Conservation (phyloP, 2,329 filamentous ascomycete genomes). For the Aulographum hederae region DNA sequence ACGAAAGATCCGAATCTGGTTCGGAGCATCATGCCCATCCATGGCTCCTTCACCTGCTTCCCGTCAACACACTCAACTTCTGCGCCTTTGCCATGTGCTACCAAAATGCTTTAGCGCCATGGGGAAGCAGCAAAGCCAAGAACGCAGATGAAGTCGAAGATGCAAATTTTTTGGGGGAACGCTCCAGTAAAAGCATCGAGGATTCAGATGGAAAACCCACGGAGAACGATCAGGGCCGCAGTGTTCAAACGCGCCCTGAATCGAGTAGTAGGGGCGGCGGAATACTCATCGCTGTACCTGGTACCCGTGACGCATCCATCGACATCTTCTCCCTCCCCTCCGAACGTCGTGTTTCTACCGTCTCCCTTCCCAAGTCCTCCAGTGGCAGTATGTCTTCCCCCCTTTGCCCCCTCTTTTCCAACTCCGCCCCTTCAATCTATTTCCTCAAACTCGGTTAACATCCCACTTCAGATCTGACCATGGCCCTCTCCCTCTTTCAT, state of each 20-base stretch:
- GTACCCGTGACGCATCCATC: slow-evolving; percentile 34
- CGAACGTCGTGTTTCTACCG: slow-evolving; percentile 22
- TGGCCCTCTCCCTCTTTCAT: too few relatives aligned
- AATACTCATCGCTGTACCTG: slow-evolving; percentile 59
- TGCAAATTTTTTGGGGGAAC: not conserved
- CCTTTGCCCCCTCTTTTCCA: not conserved
- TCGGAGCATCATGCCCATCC: slow-evolving; percentile 38
- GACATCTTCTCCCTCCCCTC: slow-evolving; percentile 73
- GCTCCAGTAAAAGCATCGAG: not conserved
- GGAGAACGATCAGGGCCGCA: too few relatives aligned
- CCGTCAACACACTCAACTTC: slow-evolving; percentile 91
- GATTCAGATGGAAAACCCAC: too few relatives aligned
- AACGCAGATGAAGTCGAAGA: too few relatives aligned
- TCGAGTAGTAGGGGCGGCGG: too few relatives aligned
- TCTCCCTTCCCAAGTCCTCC: too few relatives aligned
- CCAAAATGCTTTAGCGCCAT: slow-evolving; percentile 2
- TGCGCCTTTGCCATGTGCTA: slow-evolving; percentile 58
- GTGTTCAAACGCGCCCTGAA: too few relatives aligned
- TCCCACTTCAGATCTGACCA: too few relatives aligned
- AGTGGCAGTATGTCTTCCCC: not conserved
- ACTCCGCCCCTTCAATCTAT: too few relatives aligned
- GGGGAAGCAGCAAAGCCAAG: too few relatives aligned
- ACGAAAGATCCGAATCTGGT: slow-evolving; percentile 40
- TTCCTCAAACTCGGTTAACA: too few relatives aligned
- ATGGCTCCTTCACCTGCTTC: slow-evolving; percentile 68